phyloP scores from a whole-genome alignment of 768 basidiomycete species.

The Hypholoma sublateritium region DNA sequence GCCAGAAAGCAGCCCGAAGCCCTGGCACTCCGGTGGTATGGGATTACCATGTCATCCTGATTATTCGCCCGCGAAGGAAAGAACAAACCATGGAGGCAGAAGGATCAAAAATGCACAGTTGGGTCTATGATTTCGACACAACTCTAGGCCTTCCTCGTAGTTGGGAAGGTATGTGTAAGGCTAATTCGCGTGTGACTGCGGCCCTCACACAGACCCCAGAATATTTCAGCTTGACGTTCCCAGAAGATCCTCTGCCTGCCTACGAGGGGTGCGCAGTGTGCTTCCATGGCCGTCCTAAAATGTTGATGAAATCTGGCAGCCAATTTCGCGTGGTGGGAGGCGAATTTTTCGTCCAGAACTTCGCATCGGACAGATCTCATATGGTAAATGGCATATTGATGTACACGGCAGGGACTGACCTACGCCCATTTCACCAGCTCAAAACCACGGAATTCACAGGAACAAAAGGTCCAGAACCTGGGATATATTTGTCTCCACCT shows the following conservation, averaged over 20 bases:
- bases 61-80: slow-evolving; percentile 38
- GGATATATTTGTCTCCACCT: slow-evolving; percentile 41
- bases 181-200: neutral
- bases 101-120: slow-evolving; percentile 27
- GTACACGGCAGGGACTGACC: neutral
- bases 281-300: neutral
- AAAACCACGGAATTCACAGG: neutral
- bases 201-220: slow-evolving; percentile 27
- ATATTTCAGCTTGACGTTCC: slow-evolving; percentile 48
- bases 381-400: slow-evolving; percentile 48
- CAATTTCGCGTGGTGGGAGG: slow-evolving; percentile 62
- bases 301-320: slow-evolving; percentile 31
- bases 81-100: slow-evolving; percentile 1
- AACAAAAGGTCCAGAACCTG: neutral
- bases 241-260: slow-evolving; percentile 27
- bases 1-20: slow-evolving; percentile 45
- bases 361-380: slow-evolving; percentile 76
- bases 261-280: slow-evolving; percentile 43
- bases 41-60: slow-evolving; percentile 75
- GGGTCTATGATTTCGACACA: slow-evolving; percentile 76
- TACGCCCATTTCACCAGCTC: neutral
- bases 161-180: slow-evolving; percentile 41
- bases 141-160: slow-evolving; percentile 48
- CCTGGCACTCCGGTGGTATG: slow-evolving; percentile 50
- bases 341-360: slow-evolving; percentile 49